Conservation (phyloP, 495 filamentous ascomycete genomes). For the Apodospora peruviana region DNA sequence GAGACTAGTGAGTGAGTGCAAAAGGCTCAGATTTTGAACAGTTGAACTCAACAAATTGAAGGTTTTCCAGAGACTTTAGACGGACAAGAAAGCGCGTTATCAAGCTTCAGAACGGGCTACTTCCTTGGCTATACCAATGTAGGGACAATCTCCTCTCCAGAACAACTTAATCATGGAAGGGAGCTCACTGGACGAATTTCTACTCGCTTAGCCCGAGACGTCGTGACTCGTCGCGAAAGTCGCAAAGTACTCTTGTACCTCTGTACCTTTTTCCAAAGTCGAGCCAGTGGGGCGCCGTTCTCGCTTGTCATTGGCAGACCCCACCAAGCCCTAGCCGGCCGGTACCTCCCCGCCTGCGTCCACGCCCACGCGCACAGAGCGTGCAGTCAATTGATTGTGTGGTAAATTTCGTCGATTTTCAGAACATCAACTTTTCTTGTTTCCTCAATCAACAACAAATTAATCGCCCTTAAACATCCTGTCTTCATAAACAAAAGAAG, state of each 20-base stretch:
- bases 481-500: constrained; percentile 87
- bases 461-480: constrained; percentile 91
- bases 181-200: constrained; percentile 2
- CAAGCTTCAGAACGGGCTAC: too few relatives aligned
- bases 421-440: constrained; percentile 13
- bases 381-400: constrained; percentile 19
- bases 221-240: too few relatives aligned
- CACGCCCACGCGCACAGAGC: constrained; percentile 12
- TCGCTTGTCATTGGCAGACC: constrained; percentile 14
- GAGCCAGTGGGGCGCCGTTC: constrained; percentile 2
- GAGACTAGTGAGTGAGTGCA: not conserved
- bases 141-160: too few relatives aligned
- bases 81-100: too few relatives aligned
- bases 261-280: not conserved
- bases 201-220: not conserved
- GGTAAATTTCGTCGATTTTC: constrained; percentile 20
- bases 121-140: too few relatives aligned
- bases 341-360: constrained; percentile 7
- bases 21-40: too few relatives aligned
- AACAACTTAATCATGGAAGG: too few relatives aligned
- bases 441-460: constrained; percentile 21
- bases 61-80: too few relatives aligned
- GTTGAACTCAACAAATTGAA: too few relatives aligned
- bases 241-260: constrained; percentile 5
- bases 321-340: constrained; percentile 24